Evolutionary conservation across 345 rosid species (phyloP).

Genomic region (Populus ilicifolia): DNA sequence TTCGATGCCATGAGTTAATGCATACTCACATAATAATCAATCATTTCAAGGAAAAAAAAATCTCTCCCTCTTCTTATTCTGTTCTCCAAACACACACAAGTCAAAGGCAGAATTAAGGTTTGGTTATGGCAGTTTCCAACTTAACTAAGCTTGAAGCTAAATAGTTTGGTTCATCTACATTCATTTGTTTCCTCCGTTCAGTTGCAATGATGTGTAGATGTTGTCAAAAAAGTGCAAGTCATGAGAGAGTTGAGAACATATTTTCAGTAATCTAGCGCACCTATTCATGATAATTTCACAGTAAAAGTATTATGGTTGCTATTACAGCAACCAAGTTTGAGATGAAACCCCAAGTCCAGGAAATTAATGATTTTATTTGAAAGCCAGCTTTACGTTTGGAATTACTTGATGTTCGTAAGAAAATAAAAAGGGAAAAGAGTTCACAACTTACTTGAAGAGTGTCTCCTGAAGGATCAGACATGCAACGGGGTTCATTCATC

Average conservation of each 20-base stretch:
- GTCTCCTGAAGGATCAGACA: constrained; percentile 86
- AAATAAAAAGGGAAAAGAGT: background rate
- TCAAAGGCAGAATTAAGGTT: background rate
- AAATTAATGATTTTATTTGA: background rate
- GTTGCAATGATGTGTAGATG: too few relatives aligned
- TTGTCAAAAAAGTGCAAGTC: too few relatives aligned
- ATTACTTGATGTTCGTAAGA: background rate
- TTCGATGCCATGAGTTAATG: constrained; percentile 8
- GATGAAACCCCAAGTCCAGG: background rate
- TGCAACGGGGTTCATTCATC: constrained; percentile 94
- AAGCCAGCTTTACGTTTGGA: background rate
- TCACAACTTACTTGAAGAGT: constrained; percentile 74
- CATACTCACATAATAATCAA: background rate
- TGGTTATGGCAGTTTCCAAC: background rate
- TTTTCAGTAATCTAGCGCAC: background rate
- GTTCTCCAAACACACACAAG: background rate
- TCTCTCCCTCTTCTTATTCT: background rate
- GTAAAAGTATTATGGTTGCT: background rate
- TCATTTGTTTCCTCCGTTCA: too few relatives aligned
- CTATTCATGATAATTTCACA: background rate
- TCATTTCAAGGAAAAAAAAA: background rate
- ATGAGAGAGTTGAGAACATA: background rate
- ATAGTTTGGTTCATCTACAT: too few relatives aligned
- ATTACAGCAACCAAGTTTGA: background rate
- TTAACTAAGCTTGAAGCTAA: background rate